Base-by-base conservation (phyloP, 768 basidiomycete genomes). In the Macrolepiota albuminosa region DNA sequence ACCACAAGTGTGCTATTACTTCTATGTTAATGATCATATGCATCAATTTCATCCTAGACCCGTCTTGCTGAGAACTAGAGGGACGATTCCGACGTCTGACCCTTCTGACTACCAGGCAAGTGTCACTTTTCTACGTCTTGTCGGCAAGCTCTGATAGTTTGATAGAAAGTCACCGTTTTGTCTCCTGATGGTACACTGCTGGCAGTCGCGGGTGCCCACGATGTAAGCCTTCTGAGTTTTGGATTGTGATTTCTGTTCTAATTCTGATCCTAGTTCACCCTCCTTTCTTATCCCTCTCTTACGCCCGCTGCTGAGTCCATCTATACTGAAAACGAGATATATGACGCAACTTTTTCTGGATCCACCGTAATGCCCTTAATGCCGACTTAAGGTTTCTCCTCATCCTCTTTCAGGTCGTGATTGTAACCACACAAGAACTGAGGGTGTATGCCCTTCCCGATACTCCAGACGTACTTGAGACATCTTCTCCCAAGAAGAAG, bases 151-250 rank as follows among this genome's bases (percentile, higher is more conserved):
- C 58, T 61, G 56, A 65, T 53, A 46, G 29, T 52, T 36, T 42
- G n/a, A 56, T 69, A 97, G 95, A 95, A 92, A 86, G 87, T 95
- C 26, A 95, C 94, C 1, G 81, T 84, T 2, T 75, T 98, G 57
- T 94, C 94, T 43, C 86, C 86, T 6, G 79, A 87, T 64, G 80
- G 82, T 26, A 77, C 73, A 29, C 70, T 88, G 43, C 69, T 96
- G 6, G 88, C 85, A 4, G 83, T 87, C 39, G 92, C 86, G 26
- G 93, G 93, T 4, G 81, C 82, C 61, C 84, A 84, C 66, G 81
- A 87, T 68, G 91, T 94, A 67, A 63, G 80, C 66, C 43, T 13
- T 70, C 37, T 54, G 26, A 43, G 61, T 45, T 51, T 69, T 34
- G 33, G 56, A 62, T 37, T 48, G n/a, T 42, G 6, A 2, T 21